Evolutionary conservation across 768 basidiomycete species (phyloP), one percentile per base, ranked within the genome.

Genomic region (Lepiota venenata): DNA sequence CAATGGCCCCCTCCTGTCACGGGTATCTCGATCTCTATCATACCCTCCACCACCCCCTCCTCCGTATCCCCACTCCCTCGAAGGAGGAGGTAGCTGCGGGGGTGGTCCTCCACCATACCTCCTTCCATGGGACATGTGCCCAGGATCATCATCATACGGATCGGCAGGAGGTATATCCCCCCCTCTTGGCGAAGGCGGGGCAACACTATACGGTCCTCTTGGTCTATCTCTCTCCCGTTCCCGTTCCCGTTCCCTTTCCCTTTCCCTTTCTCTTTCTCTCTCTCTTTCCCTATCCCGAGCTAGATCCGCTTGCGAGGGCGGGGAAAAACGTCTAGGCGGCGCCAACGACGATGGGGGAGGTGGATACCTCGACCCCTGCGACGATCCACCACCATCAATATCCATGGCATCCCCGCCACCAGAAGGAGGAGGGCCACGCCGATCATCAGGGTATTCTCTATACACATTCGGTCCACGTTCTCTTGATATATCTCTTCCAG

Each of bases 371-470:
- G 58, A 52, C 22, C 57, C 57, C 35, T 60, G 56, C 37, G 57
- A 59, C n/a, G 56, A 53, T 18, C 56, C 56, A 29, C 58, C 25
- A 25, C 25, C 25, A 36, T 61, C 56, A 35, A 65, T 55, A 16
- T 74, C 74, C 27, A 66, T 65, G 47, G 70, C 75, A 48, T 69
- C 65, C 15, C 59, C 39, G 52, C 74, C 71, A 38, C 72, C 58
- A 47, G 72, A 71, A 53, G 71, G 60, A 37, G 66, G 40, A 40
- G 74, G 71, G 54, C 67, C 45, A 20, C 74, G 69, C 55, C 74
- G 66, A 55, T 71, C 69, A 50, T 73, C 74, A 57, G 73, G 70
- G 57, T 60, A 60, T 29, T 78, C 74, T 21, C 77, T 69, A 55
- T 76, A 79, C 1, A 58, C 60, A 40, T 60, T 60, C 21, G 56